phyloP scores from a whole-genome alignment of 1,284 basidiomycete species.

The Somion occarium region DNA sequence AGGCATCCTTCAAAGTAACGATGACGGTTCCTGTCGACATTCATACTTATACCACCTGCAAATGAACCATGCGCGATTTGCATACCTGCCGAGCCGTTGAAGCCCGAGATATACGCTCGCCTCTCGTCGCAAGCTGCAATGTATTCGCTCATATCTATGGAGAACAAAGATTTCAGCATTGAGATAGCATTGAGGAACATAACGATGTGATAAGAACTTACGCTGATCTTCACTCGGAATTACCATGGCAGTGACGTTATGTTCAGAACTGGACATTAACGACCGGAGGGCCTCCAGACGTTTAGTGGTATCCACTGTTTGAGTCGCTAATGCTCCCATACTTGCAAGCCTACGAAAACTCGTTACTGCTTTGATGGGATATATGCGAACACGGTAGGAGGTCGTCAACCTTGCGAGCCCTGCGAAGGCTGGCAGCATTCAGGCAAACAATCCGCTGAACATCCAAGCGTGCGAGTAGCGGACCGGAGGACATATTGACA shows the following conservation, averaged over 20 bases:
- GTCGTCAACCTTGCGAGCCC: constrained; percentile 3
- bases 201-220: too few relatives aligned
- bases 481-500: too few relatives aligned
- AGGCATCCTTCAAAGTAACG: constrained; percentile 69
- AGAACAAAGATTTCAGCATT: too few relatives aligned
- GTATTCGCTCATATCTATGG: constrained; percentile 88
- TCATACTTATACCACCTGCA: background rate
- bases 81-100: constrained; percentile 87
- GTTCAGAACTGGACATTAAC: constrained; percentile 58
- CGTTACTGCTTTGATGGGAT: too few relatives aligned
- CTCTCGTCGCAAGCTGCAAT: constrained; percentile 80
- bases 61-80: background rate
- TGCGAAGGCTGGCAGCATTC: constrained; percentile 2
- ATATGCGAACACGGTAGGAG: background rate
- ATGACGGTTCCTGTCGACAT: constrained; percentile 65
- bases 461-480: background rate
- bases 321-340: constrained; percentile 32
- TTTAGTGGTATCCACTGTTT: constrained; percentile 58
- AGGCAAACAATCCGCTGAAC: background rate
- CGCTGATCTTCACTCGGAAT: constrained; percentile 89
- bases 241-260: constrained; percentile 65
- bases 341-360: constrained; percentile 4
- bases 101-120: constrained; percentile 86
- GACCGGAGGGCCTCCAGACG: constrained; percentile 57
- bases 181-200: too few relatives aligned